A percentile compares a stretch with the other conserved stretches of the same genome.
These are phyloP conservation scores for Calonectria hongkongensis DNA, from an alignment of 2,329 filamentous ascomycete species.

Conservation along the genomic window DNA sequence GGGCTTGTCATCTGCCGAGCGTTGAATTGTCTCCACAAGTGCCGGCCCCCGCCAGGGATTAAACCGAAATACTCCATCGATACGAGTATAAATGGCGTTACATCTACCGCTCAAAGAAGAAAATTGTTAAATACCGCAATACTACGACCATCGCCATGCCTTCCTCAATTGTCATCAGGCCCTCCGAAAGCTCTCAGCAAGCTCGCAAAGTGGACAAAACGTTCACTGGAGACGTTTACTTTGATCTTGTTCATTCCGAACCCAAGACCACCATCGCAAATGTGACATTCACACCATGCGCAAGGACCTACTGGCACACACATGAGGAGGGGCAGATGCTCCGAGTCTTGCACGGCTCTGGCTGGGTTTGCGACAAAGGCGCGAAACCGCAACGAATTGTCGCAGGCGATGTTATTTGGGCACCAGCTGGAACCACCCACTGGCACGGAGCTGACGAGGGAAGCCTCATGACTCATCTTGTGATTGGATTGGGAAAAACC, in stretches of 20 bases:
- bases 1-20: too few species aligned
- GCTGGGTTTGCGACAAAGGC: slow-evolving; percentile 35
- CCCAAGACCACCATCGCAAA: slow-evolving; percentile 18
- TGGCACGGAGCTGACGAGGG: slow-evolving; percentile 34
- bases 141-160: slow-evolving; percentile 3
- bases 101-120: background rate
- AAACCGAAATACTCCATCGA: slow-evolving; percentile 10
- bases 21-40: background rate
- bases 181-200: slow-evolving; percentile 20
- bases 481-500: slow-evolving; percentile 27
- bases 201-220: slow-evolving; percentile 18
- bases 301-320: slow-evolving; percentile 30
- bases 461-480: slow-evolving; percentile 28
- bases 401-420: slow-evolving; percentile 27
- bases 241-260: slow-evolving; percentile 23
- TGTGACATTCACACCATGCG: slow-evolving; percentile 32
- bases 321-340: slow-evolving; percentile 34
- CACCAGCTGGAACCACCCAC: slow-evolving; percentile 19
- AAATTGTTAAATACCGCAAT: slow-evolving; percentile 15
- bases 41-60: background rate
- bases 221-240: slow-evolving; percentile 33
- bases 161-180: slow-evolving; percentile 1
- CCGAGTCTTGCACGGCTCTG: slow-evolving; percentile 18
- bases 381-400: slow-evolving; percentile 17
- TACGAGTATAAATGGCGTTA: slow-evolving; percentile 21